phyloP scores from a whole-genome alignment of 1,284 basidiomycete genomes.

The Cystobasidium slooffiae region DNA sequence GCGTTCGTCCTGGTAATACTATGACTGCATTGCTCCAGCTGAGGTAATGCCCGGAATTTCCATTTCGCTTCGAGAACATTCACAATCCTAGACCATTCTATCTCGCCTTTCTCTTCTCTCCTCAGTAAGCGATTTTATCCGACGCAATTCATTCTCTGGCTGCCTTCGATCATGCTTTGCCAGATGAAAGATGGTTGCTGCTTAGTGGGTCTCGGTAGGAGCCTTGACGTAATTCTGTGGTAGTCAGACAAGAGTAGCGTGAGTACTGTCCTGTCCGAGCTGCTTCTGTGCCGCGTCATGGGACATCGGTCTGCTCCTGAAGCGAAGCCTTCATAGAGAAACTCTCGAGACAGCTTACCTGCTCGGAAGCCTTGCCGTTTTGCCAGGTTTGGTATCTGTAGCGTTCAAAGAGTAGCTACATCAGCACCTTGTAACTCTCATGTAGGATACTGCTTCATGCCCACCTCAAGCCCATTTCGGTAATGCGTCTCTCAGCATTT shows the following conservation, averaged over 20 bases:
- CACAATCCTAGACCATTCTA: background rate
- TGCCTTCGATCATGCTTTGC: slow-evolving; percentile 12
- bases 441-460: background rate
- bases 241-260: background rate
- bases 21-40: background rate
- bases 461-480: slow-evolving; percentile 38
- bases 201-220: slow-evolving; percentile 21
- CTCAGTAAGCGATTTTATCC: background rate
- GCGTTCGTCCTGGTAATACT: background rate
- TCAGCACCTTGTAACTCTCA: background rate
- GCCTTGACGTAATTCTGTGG: slow-evolving; percentile 41
- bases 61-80: background rate
- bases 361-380: slow-evolving; percentile 42
- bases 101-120: background rate
- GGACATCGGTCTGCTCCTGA: background rate
- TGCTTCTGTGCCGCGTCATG: background rate
- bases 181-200: background rate
- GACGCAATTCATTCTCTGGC: background rate
- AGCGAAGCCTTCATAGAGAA: background rate
- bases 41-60: background rate
- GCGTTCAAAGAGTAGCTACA: background rate
- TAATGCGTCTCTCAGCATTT: slow-evolving; percentile 56
- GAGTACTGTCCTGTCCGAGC: background rate
- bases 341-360: slow-evolving; percentile 21
- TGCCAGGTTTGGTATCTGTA: slow-evolving; percentile 39